Evolutionary conservation across 2,329 filamentous ascomycete species (phyloP).

Genomic region (Venturia asperata): DNA sequence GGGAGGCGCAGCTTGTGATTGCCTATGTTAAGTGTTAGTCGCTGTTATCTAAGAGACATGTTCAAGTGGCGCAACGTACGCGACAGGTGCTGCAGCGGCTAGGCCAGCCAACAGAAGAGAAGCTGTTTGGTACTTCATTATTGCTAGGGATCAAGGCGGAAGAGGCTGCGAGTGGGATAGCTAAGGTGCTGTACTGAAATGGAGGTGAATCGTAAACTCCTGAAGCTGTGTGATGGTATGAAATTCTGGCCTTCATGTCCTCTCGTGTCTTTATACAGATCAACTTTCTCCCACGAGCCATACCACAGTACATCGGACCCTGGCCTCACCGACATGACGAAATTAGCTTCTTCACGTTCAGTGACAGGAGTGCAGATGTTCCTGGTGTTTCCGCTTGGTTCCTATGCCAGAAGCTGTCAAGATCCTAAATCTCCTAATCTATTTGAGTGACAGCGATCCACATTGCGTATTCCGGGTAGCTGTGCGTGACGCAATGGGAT

Average conservation of each 20-base stretch:
- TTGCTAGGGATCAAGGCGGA: no score
- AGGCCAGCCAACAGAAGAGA: not conserved
- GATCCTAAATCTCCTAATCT: not conserved
- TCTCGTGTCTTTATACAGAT: not conserved
- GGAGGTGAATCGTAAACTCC: not conserved
- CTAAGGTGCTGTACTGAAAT: not conserved
- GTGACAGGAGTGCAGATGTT: not conserved
- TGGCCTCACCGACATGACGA: not conserved
- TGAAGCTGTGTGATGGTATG: not conserved
- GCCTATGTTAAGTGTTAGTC: not conserved
- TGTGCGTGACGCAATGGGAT: not conserved
- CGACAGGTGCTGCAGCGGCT: not conserved
- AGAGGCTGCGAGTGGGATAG: not conserved
- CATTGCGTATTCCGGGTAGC: not conserved
- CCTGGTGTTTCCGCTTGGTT: not conserved
- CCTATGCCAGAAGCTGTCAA: not conserved
- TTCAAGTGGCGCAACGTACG: not conserved
- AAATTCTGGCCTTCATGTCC: not conserved
- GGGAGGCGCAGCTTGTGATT: not conserved
- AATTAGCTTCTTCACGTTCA: not conserved
- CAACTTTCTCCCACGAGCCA: not conserved
- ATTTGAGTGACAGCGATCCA: conserved; percentile 9
- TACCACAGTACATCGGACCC: not conserved
- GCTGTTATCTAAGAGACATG: no score
- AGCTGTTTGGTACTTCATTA: conserved; percentile 1